phyloP scores from a whole-genome alignment of 1,284 basidiomycete genomes.

The Puccinia sorghi region DNA sequence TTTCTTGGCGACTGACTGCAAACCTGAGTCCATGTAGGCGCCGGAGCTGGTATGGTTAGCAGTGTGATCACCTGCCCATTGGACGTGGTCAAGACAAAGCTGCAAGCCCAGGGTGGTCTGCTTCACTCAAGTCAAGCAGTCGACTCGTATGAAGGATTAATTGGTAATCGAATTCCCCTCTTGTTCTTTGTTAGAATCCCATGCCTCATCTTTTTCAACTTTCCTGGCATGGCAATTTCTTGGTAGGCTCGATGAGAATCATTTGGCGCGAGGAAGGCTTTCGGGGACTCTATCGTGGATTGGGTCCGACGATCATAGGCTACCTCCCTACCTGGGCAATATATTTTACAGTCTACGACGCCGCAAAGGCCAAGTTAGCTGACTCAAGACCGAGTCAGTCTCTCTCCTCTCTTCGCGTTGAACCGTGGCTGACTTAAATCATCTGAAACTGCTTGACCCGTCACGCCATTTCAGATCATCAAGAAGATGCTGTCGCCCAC shows the following conservation, averaged over 20 bases:
- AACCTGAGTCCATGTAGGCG: constrained; percentile 56
- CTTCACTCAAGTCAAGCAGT: constrained; percentile 1
- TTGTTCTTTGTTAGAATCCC: constrained; percentile 8
- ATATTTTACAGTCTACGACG: constrained; percentile 95
- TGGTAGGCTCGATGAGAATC: constrained; percentile 68
- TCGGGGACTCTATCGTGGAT: constrained; percentile 83
- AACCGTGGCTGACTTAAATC: constrained; percentile 42
- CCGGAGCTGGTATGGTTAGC: constrained; percentile 76
- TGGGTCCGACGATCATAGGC: constrained; percentile 90
- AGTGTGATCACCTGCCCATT: constrained; percentile 94
- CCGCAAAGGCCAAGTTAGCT: constrained; percentile 79
- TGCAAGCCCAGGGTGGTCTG: constrained; percentile 75
- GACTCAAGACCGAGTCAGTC: constrained; percentile 59
- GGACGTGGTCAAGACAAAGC: constrained; percentile 93
- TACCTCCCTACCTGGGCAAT: constrained; percentile 98
- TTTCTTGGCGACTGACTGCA: not conserved
- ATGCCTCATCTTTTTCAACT: no score
- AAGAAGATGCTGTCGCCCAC: constrained; percentile 63
- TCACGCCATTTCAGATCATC: constrained; percentile 7
- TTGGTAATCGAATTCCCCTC: constrained; percentile 36
- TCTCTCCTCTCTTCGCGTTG: not conserved
- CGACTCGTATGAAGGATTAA: constrained; percentile 52
- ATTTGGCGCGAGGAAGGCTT: constrained; percentile 75
- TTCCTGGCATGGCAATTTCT: no score
- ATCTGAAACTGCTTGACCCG: not conserved